Evolutionary conservation across 176 grass and related monocot genomes (phyloP).

Genomic region (Carex littledalei): DNA sequence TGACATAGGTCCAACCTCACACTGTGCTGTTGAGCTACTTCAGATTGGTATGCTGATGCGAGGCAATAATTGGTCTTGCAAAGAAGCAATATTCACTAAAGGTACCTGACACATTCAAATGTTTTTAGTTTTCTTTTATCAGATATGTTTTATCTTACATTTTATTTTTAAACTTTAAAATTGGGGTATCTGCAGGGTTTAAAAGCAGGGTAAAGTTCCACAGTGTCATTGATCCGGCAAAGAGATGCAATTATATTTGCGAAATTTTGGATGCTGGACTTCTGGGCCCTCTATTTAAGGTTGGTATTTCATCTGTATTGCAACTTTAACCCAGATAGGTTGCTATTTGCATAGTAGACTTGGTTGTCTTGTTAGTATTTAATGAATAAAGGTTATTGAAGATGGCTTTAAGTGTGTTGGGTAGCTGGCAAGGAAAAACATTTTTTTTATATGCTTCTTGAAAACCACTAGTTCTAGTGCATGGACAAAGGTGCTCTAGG

Average conservation of each 20-base stretch:
- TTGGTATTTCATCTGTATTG: conserved; percentile 16
- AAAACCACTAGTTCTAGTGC: background rate
- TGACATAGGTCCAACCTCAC: conserved; percentile 20
- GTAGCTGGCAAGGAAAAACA: background rate
- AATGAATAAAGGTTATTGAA: conserved; percentile 15
- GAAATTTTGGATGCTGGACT: conserved; percentile 75
- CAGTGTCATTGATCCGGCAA: conserved; percentile 54
- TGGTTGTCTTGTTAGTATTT: conserved; percentile 17
- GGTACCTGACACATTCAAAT: conserved; percentile 31
- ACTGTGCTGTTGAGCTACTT: conserved; percentile 42
- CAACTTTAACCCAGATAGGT: background rate
- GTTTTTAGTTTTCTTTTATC: background rate
- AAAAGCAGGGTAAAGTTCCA: conserved; percentile 63
- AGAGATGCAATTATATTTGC: conserved; percentile 60
- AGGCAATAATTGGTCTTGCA: conserved; percentile 57
- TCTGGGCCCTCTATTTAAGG: conserved; percentile 68
- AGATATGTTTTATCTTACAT: background rate
- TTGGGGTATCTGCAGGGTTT: conserved; percentile 51
- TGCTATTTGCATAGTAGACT: background rate
- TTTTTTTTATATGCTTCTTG: background rate
- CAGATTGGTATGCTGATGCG: conserved; percentile 46
- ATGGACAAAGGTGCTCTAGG: background rate
- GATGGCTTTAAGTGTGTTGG: background rate
- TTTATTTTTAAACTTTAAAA: conserved; percentile 17
- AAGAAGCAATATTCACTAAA: conserved; percentile 79